Evolutionary conservation across 2,329 filamentous ascomycete species (phyloP).

Genomic region (Colletotrichum simmondsii): DNA sequence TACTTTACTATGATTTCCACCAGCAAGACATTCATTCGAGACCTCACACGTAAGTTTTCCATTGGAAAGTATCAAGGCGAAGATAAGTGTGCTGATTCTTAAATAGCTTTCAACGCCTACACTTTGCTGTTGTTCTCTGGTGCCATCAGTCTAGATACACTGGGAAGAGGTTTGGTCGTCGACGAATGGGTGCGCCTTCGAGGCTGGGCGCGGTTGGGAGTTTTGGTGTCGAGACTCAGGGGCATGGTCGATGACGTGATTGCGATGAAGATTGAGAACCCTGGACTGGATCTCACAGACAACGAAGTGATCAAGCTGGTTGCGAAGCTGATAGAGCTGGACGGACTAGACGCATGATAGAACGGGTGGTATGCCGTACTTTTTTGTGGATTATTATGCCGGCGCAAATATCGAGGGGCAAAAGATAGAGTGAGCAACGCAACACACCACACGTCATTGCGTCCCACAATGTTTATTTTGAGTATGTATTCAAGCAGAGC

Average conservation of each 20-base stretch:
- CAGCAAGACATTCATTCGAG: slow-evolving; percentile 89
- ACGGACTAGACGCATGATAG: slow-evolving; percentile 78
- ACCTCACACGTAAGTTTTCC: slow-evolving; percentile 81
- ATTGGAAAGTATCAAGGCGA: not conserved
- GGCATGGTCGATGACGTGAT: slow-evolving; percentile 89
- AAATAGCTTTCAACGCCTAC: slow-evolving; percentile 84
- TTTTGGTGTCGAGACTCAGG: slow-evolving; percentile 84
- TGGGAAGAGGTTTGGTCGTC: slow-evolving; percentile 86
- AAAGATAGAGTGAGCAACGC: slow-evolving; percentile 2
- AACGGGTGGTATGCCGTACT: not conserved
- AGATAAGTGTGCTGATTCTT: not conserved
- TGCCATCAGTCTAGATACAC: slow-evolving; percentile 84
- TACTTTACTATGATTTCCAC: slow-evolving; percentile 96
- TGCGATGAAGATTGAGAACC: slow-evolving; percentile 82
- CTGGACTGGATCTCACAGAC: slow-evolving; percentile 66
- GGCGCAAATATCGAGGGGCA: not conserved
- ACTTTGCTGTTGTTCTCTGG: slow-evolving; percentile 90
- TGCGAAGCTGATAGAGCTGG: slow-evolving; percentile 84
- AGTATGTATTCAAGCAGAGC: not conserved
- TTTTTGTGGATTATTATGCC: not conserved
- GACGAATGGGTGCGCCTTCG: slow-evolving; percentile 89
- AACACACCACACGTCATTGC: not conserved
- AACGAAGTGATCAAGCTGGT: slow-evolving; percentile 82
- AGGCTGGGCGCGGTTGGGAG: slow-evolving; percentile 95
- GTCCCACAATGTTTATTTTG: not conserved